phyloP scores from a whole-genome alignment of 2,329 filamentous ascomycete species.

The Ceratocystis lukuohia region DNA sequence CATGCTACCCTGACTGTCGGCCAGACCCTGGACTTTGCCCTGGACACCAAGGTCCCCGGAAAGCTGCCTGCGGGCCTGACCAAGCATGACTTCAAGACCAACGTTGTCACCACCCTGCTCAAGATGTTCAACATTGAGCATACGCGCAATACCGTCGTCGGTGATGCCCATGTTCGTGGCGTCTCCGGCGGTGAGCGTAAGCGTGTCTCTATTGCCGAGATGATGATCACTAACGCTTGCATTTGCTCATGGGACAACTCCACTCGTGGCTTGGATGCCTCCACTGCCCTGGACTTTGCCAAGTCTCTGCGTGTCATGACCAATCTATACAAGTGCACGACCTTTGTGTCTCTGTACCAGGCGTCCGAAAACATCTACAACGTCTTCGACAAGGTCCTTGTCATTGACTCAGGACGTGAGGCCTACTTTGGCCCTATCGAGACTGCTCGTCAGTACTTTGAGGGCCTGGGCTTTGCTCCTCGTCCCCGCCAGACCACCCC shows the following conservation, averaged over 20 bases:
- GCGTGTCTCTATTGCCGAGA: constrained; percentile 70
- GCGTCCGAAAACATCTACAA: constrained; percentile 70
- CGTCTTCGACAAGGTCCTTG: constrained; percentile 72
- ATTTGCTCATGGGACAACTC: constrained; percentile 66
- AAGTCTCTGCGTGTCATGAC: constrained; percentile 67
- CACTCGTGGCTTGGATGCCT: constrained; percentile 55
- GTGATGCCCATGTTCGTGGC: constrained; percentile 67
- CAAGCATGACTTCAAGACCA: constrained; percentile 61
- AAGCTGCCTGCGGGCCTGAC: constrained; percentile 63
- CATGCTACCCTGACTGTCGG: constrained; percentile 75
- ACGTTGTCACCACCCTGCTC: constrained; percentile 59
- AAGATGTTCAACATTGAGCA: constrained; percentile 94
- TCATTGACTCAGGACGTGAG: constrained; percentile 62
- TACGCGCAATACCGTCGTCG: constrained; percentile 71
- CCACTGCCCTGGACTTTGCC: constrained; percentile 52
- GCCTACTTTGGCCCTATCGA: constrained; percentile 60
- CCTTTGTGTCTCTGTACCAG: constrained; percentile 77
- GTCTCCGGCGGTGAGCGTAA: constrained; percentile 69
- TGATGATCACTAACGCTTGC: constrained; percentile 61
- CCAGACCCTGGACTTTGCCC: constrained; percentile 72
- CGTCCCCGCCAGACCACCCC: constrained; percentile 68
- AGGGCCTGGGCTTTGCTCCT: constrained; percentile 58
- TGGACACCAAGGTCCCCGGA: constrained; percentile 72
- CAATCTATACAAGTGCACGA: constrained; percentile 70
- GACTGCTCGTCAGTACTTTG: constrained; percentile 61